phyloP scores from a whole-genome alignment of 441 rosid species.

The Corymbia citriodora region DNA sequence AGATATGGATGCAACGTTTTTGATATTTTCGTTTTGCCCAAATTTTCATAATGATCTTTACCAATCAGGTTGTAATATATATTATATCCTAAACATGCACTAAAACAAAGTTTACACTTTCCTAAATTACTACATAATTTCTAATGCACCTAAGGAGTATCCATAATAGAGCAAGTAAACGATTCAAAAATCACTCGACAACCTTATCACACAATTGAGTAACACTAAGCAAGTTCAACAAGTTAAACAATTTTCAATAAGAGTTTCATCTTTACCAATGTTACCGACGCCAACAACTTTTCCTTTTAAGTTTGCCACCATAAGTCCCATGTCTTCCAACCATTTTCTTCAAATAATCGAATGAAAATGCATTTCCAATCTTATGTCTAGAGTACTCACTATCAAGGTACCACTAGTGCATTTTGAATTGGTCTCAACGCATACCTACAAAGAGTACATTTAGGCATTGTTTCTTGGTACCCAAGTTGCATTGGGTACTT shows the following conservation, averaged over 20 bases:
- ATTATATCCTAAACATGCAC: no score
- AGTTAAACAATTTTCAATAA: neutral
- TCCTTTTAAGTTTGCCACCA: neutral
- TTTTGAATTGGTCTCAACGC: neutral
- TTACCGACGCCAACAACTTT: neutral
- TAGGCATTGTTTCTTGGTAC: neutral
- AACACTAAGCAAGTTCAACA: neutral
- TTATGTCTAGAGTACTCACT: neutral
- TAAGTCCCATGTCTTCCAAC: neutral
- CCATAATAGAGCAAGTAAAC: neutral
- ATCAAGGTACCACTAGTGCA: neutral
- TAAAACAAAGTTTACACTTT: no score
- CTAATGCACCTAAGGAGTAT: no score
- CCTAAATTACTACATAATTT: no score
- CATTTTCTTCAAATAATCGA: neutral
- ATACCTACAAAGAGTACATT: neutral
- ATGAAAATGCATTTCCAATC: neutral
- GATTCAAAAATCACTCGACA: neutral
- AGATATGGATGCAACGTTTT: no score
- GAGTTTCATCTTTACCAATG: neutral
- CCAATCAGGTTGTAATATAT: no score
- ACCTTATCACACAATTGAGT: neutral
- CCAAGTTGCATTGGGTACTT: neutral
- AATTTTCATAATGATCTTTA: no score
- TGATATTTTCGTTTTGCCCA: no score